Base-by-base conservation (phyloP, 192 early-diverging fungal species). In the Oehlia diaphana region DNA sequence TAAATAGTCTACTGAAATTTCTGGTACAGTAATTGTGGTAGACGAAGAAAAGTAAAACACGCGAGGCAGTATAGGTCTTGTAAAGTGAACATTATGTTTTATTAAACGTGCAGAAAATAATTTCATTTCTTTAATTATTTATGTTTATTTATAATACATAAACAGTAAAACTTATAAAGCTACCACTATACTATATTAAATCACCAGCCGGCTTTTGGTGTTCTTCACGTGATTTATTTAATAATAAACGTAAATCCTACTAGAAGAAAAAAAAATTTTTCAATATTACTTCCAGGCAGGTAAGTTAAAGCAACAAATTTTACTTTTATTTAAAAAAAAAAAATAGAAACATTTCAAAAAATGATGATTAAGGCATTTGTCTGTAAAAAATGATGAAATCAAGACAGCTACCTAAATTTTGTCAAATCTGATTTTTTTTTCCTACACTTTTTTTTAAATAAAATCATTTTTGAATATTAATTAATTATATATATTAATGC, bases 1-100 rank as follows among this genome's bases (percentile, higher is more conserved):
- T 12, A 94, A 82, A 74, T 92, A 85, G 58, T 94, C 93, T 2
- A 93, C 90, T n/a, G 75, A 76, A 21, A 85, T 72, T n/a, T 89
- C 89, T 16, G 83, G 80, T 58, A 47, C 10, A 0, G 53, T 58
- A 58, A 58, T 58, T 16, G 19, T 21, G 7, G 53, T 58, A 21
- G 19, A 5, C 14, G 4, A 58, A 58, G 44, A 47, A 47, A 47
- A 47, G 44, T 47, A 12, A 47, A 47, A 47, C 10, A 10, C 44
- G 2, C 10, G 44, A 47, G 44, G 10, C 10, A 47, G 10, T 47
- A 47, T 47, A 47, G 44, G 10, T 47, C 12, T 47, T 12, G 44
- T 47, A 47, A 47, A 47, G 10, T 47, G 44, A 13, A 47, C 44
- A 47, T 47, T 47, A 0, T 9, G 4, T 47, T 47, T 47, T 2